phyloP scores from a whole-genome alignment of 257 asterid genomes.

The Primulina huaijiensis region DNA sequence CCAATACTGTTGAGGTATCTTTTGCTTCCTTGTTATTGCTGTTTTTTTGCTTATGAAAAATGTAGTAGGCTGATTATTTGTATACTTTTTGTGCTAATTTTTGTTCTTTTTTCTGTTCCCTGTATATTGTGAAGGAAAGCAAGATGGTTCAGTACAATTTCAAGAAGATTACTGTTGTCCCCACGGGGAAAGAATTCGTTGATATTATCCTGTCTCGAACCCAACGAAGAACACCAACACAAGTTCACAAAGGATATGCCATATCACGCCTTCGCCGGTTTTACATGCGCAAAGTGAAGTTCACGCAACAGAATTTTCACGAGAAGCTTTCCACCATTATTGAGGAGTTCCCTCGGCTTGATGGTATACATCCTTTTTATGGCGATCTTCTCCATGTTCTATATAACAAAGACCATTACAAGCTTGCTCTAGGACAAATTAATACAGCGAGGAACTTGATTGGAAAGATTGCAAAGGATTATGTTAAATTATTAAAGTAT shows the following conservation, averaged over 20 bases:
- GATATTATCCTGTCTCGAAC: slow-evolving; percentile 94
- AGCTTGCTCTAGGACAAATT: slow-evolving; percentile 95
- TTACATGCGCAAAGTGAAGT: slow-evolving; percentile 95
- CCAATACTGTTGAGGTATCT: not conserved
- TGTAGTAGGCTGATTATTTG: not conserved
- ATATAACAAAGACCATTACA: slow-evolving; percentile 92
- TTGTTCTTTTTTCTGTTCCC: not conserved
- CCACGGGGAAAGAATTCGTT: slow-evolving; percentile 80
- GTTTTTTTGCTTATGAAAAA: not conserved
- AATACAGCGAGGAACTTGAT: slow-evolving; percentile 86
- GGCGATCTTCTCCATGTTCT: slow-evolving; percentile 94
- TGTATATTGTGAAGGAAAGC: slow-evolving; percentile 17
- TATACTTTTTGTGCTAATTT: not conserved
- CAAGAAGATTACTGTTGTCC: slow-evolving; percentile 89
- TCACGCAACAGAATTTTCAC: slow-evolving; percentile 73
- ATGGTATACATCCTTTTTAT: slow-evolving; percentile 91
- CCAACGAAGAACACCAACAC: slow-evolving; percentile 93
- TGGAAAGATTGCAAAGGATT: slow-evolving; percentile 76
- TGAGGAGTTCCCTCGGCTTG: slow-evolving; percentile 92
- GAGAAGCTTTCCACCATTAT: slow-evolving; percentile 84
- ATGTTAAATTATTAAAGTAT: slow-evolving; percentile 74
- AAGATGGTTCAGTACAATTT: slow-evolving; percentile 94
- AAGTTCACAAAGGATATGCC: slow-evolving; percentile 97
- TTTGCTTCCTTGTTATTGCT: too few relatives aligned
- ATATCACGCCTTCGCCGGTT: slow-evolving; percentile 84